These are phyloP conservation scores for Cokeromyces recurvatus DNA, from an alignment of 371 early-diverging fungal species.

Conservation along the genomic window DNA sequence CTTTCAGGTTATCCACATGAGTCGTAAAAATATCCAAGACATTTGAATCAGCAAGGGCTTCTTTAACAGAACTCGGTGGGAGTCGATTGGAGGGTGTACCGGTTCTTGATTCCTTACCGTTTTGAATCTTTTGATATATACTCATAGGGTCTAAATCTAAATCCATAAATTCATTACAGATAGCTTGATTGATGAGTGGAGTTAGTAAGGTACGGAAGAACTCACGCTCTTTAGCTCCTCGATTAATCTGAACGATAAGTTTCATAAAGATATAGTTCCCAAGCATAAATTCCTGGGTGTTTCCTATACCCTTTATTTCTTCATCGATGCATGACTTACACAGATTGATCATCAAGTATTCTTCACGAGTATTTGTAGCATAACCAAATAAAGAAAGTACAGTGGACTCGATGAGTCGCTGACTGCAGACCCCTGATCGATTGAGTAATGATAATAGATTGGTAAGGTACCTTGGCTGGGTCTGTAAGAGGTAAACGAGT, in stretches of 20 bases:
- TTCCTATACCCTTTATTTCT: slow-evolving; percentile 79
- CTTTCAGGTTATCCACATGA: slow-evolving; percentile 71
- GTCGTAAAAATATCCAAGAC: slow-evolving; percentile 74
- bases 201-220: slow-evolving; percentile 84
- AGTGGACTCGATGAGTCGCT: slow-evolving; percentile 79
- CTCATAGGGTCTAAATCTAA: slow-evolving; percentile 90
- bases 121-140: slow-evolving; percentile 84
- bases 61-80: slow-evolving; percentile 75
- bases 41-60: slow-evolving; percentile 84
- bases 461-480: slow-evolving; percentile 90
- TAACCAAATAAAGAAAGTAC: slow-evolving; percentile 95
- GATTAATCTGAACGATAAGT: slow-evolving; percentile 87
- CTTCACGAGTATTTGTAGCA: slow-evolving; percentile 94
- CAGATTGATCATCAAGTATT: slow-evolving; percentile 92
- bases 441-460: slow-evolving; percentile 79
- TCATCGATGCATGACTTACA: slow-evolving; percentile 89
- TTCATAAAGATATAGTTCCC: slow-evolving; percentile 95
- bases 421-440: slow-evolving; percentile 44
- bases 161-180: slow-evolving; percentile 74
- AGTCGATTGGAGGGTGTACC: slow-evolving; percentile 77
- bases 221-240: slow-evolving; percentile 93
- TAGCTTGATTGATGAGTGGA: slow-evolving; percentile 74
- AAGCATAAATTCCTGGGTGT: slow-evolving; percentile 86
- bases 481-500: slow-evolving; percentile 94
- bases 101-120: slow-evolving; percentile 86